A percentile compares a stretch with the other conserved stretches of the same genome.
Conservation (phyloP, 495 filamentous ascomycete genomes). For the Elaphomyces granulatus region DNA sequence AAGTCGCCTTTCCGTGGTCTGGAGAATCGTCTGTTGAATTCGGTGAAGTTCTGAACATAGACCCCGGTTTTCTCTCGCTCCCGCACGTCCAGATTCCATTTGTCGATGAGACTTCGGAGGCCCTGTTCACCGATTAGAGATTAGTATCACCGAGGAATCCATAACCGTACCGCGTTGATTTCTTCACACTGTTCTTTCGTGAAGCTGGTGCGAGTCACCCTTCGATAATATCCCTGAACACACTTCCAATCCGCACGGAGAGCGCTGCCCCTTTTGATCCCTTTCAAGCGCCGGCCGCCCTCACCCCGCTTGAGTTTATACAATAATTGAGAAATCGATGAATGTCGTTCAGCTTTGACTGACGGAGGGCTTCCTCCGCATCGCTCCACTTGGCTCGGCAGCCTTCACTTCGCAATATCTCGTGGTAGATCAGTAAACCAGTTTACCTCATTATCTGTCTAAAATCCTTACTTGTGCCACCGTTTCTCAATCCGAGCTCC, state of each 20-base stretch:
- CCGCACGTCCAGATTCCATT: too few species aligned
- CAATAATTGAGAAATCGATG: conserved; percentile 13
- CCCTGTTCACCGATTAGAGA: too few species aligned
- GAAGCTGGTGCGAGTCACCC: conserved; percentile 9
- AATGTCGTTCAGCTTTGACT: conserved; percentile 6
- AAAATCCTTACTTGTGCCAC: conserved; percentile 12
- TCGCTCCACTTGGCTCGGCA: conserved; percentile 6
- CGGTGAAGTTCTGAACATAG: conserved; percentile 14
- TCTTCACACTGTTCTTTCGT: conserved; percentile 13
- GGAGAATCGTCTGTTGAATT: conserved; percentile 15
- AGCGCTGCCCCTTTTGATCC: conserved; percentile 8
- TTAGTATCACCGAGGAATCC: background rate
- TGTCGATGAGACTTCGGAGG: too few species aligned
- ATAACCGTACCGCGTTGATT: conserved; percentile 12
- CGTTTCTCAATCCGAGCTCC: conserved; percentile 10
- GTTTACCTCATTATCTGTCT: background rate
- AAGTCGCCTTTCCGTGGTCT: too few species aligned
- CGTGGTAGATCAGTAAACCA: background rate
- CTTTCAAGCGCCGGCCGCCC: conserved; percentile 7
- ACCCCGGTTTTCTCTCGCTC: conserved; percentile 11
- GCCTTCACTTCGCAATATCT: conserved; percentile 9
- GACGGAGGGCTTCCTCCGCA: conserved; percentile 5
- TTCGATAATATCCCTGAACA: conserved; percentile 15
- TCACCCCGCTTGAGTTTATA: conserved; percentile 8
- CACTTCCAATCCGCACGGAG: conserved; percentile 12